Evolutionary conservation across 192 early-diverging fungal species (phyloP).

Genomic region (Coemansia sp.): DNA sequence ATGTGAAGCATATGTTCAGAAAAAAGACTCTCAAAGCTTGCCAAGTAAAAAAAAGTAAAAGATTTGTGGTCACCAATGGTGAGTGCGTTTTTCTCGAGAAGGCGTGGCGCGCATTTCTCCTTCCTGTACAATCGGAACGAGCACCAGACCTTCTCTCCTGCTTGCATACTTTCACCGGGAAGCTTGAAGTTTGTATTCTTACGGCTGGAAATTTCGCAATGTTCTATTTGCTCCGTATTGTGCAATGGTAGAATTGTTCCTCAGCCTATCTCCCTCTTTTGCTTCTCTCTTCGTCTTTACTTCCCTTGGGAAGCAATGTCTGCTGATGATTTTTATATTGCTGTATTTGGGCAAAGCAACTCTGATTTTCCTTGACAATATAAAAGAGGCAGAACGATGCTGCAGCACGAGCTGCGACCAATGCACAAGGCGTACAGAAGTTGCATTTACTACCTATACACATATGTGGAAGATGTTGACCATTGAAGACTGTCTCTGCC

Average conservation of each 20-base stretch:
- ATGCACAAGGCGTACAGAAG: not conserved
- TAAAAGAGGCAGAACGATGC: too few relatives aligned
- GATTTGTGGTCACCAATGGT: not conserved
- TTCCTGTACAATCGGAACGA: too few relatives aligned
- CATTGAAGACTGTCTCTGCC: too few relatives aligned
- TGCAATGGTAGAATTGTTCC: not conserved
- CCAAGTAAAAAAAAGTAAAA: not conserved
- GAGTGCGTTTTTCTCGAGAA: slow-evolving; percentile 3
- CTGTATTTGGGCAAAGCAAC: not conserved
- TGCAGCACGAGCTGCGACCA: not conserved
- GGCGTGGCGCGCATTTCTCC: not conserved
- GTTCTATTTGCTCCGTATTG: not conserved
- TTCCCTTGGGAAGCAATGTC: not conserved
- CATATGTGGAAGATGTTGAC: not conserved
- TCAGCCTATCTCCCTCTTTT: not conserved
- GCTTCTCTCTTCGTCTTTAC: not conserved
- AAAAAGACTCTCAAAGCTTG: not conserved
- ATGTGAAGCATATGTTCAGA: not conserved
- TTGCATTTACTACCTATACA: too few relatives aligned
- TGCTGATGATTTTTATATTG: not conserved
- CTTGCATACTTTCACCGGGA: too few relatives aligned
- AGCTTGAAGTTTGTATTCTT: too few relatives aligned
- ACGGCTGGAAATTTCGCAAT: not conserved
- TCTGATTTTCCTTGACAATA: not conserved
- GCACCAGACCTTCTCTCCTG: too few relatives aligned